These are phyloP conservation scores for Brassica napus DNA, from an alignment of 345 rosid genomes.

Conservation along the genomic window DNA sequence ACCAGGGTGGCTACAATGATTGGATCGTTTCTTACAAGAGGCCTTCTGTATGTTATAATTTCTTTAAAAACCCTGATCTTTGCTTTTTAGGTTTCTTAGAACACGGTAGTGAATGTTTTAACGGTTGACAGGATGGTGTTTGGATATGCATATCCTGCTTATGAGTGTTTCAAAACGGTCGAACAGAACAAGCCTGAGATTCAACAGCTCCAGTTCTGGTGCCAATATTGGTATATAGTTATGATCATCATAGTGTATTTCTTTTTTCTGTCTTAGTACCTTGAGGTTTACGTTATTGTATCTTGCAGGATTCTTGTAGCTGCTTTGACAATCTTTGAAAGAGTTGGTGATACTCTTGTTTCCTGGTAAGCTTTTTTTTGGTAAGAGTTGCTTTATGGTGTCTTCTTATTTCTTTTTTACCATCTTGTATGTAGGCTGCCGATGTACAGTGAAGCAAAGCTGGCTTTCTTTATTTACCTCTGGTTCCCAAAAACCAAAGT, in stretches of 20 bases:
- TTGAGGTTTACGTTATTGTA: not conserved
- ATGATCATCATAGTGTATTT: not conserved
- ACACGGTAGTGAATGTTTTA: not conserved
- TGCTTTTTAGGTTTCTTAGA: not conserved
- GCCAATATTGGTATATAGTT: constrained; percentile 68
- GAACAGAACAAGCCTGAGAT: constrained; percentile 55
- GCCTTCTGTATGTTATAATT: constrained; percentile 46
- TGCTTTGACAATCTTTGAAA: constrained; percentile 55
- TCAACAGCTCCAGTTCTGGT: constrained; percentile 68
- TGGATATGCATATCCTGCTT: constrained; percentile 83
- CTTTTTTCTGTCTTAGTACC: not conserved
- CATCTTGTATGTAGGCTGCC: not conserved
- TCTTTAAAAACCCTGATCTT: not conserved
- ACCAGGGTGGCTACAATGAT: constrained; percentile 44
- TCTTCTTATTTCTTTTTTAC: not conserved
- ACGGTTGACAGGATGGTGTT: constrained; percentile 51
- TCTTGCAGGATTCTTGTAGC: constrained; percentile 75
- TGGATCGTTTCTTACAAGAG: constrained; percentile 58
- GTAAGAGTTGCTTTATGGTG: not conserved
- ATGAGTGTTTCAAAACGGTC: constrained; percentile 63
- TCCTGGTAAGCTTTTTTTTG: constrained; percentile 49
- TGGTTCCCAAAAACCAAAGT: constrained; percentile 78
- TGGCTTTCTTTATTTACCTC: constrained; percentile 69
- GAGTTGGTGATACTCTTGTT: constrained; percentile 66
- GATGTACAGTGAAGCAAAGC: constrained; percentile 68